Base-by-base conservation (phyloP, 805 yeast genomes). In the Starmerella tilneyi region DNA sequence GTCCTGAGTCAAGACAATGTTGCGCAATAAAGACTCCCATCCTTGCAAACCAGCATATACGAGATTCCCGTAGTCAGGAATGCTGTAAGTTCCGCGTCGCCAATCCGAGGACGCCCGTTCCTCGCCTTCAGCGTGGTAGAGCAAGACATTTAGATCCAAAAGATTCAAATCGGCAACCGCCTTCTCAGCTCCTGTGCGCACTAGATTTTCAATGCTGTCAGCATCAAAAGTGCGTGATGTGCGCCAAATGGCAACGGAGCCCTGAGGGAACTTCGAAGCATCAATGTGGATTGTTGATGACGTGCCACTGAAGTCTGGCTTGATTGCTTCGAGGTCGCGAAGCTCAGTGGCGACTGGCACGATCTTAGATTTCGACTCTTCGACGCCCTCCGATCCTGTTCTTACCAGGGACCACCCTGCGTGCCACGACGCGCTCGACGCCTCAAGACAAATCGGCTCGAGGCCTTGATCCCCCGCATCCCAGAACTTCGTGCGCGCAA, bases 41-140 rank as follows among this genome's bases (percentile, higher is more conserved):
- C 98, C 97, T 62, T 85, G 94, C 19, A 92, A 66, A 9, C 98
- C 98, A 32, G 95, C 88, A 62, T 84, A 89, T 0, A 78, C 81
- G 37, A 88, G 66, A 13, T 68, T 67, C 0, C 96, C 96, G 61
- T 72, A 67, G 24, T 72, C 68, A 1, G 97, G 96, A 38, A 89
- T 70, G 40, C 64, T 61, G 63, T 92, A 89, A 0, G 74, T 74
- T 9, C 96, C 95, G 36, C 73, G 79, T 8, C 62, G 55, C 5
- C 94, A 94, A 19, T 64, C 72, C 53, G 88, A 76, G 11, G 77
- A 73, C 59, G 88, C 96, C 19, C 85, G 68, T 62, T 89, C 98
- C 63, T 89, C 98, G 11, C 81, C 73, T 46, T 85, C 94, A 58
- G 92, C 78, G 43, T 76, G 73, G 66, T 79, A 92, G 23, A 89